These are phyloP conservation scores for Fusarium sororula DNA, from an alignment of 2,329 filamentous ascomycete genomes.

Conservation along the genomic window DNA sequence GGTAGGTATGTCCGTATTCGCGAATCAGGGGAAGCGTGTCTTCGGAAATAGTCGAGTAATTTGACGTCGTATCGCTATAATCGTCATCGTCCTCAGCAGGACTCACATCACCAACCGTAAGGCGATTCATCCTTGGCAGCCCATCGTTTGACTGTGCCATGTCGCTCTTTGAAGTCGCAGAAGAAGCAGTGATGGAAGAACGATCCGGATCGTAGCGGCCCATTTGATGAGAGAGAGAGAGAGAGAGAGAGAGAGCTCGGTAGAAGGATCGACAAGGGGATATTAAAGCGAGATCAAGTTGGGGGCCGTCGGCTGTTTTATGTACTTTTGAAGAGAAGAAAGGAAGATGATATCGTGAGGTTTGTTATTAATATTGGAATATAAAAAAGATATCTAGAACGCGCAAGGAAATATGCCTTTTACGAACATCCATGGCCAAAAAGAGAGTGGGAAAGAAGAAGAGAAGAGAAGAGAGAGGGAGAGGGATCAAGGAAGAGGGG, in stretches of 20 bases:
- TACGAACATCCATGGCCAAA: slow-evolving; percentile 19
- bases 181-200: slow-evolving; percentile 16
- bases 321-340: not conserved
- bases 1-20: slow-evolving; percentile 49
- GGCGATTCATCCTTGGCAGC: slow-evolving; percentile 5
- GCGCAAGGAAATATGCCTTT: not conserved
- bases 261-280: slow-evolving; percentile 18
- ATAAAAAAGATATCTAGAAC: not conserved
- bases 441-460: not conserved
- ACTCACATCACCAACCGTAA: slow-evolving; percentile 21
- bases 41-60: slow-evolving; percentile 49
- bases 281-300: not conserved
- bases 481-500: not conserved
- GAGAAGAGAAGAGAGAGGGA: not conserved
- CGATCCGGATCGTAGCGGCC: slow-evolving; percentile 6
- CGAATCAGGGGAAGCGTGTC: slow-evolving; percentile 47
- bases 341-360: not conserved
- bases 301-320: not conserved
- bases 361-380: not conserved
- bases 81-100: slow-evolving; percentile 36
- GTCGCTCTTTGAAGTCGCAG: not conserved
- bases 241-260: not conserved
- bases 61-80: slow-evolving; percentile 44
- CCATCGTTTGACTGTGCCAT: slow-evolving; percentile 15
- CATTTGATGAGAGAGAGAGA: slow-evolving; percentile 21